phyloP scores from a whole-genome alignment of 495 filamentous ascomycete genomes.

The Hapsidospora chrysogenum region DNA sequence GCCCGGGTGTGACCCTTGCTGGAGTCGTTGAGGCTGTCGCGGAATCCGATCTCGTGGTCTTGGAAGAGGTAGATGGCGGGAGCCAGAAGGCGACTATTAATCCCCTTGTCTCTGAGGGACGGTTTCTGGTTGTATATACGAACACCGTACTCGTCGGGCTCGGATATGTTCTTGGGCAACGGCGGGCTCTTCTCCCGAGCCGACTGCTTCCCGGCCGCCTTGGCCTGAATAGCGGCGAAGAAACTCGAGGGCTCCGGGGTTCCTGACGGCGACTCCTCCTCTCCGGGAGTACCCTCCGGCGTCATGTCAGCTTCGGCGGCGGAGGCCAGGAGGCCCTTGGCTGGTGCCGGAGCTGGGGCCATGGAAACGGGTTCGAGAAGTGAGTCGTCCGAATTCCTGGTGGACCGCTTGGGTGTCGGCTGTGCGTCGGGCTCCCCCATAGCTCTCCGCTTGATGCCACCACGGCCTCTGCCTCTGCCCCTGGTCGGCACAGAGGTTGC shows the following conservation, averaged over 20 bases:
- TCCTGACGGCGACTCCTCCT: slow-evolving; percentile 20
- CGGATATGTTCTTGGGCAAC: slow-evolving; percentile 18
- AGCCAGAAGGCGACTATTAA: slow-evolving; percentile 26
- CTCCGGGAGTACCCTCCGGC: slow-evolving; percentile 12
- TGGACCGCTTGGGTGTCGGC: slow-evolving; percentile 16
- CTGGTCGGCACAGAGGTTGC: neutral
- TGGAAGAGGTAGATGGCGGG: slow-evolving; percentile 20
- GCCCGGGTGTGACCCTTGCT: slow-evolving; percentile 20
- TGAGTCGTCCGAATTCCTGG: slow-evolving; percentile 11
- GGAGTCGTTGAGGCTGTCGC: slow-evolving; percentile 27
- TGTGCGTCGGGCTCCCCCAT: slow-evolving; percentile 23
- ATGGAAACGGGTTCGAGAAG: slow-evolving; percentile 8
- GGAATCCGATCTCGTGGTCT: slow-evolving; percentile 30
- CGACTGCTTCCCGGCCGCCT: slow-evolving; percentile 2
- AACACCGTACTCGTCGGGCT: slow-evolving; percentile 23
- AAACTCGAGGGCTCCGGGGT: slow-evolving; percentile 10
- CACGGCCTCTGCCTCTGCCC: slow-evolving; percentile 4
- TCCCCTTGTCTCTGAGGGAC: slow-evolving; percentile 10
- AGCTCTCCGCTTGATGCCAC: slow-evolving; percentile 18
- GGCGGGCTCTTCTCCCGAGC: slow-evolving; percentile 12
- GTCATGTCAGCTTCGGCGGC: slow-evolving; percentile 15
- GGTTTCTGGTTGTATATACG: slow-evolving; percentile 8
- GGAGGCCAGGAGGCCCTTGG: slow-evolving; percentile 24
- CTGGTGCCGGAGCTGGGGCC: slow-evolving; percentile 13
- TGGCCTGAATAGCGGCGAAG: slow-evolving; percentile 5